Percentiles rank a stretch among this genome's conserved stretches.
phyloP scores from a whole-genome alignment of 2,329 filamentous ascomycete genomes.

The Talaromyces sp. region DNA sequence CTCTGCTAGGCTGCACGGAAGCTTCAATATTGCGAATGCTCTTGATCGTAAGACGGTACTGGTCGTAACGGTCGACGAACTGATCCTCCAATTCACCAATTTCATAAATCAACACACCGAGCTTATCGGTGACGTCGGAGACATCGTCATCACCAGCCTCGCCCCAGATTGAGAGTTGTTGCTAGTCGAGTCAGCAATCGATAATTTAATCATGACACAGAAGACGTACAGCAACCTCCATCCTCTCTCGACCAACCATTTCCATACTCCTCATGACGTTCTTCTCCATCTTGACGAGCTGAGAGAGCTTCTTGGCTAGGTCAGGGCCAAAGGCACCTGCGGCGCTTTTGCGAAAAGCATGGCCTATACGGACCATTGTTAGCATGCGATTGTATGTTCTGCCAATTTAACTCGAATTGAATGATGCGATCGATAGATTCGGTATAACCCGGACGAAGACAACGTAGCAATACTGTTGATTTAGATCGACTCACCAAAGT shows the following conservation, averaged over 20 bases:
- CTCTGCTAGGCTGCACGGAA: constrained; percentile 93
- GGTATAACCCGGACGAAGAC: neutral
- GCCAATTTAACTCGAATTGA: neutral
- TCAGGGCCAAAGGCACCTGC: constrained; percentile 63
- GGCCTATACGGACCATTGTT: constrained; percentile 44
- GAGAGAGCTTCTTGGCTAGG: constrained; percentile 93
- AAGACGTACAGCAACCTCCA: constrained; percentile 88
- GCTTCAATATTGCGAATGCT: constrained; percentile 98
- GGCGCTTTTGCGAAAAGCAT: constrained; percentile 53
- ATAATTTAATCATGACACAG: too few species aligned
- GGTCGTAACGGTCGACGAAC: constrained; percentile 97
- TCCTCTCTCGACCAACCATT: constrained; percentile 86
- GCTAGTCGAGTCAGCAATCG: constrained; percentile 47
- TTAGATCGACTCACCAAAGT: constrained; percentile 67
- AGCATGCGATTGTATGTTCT: neutral
- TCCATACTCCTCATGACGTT: constrained; percentile 99
- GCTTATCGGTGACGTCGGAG: constrained; percentile 97
- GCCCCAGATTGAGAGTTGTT: constrained; percentile 98
- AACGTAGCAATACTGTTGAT: neutral
- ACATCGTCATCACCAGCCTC: constrained; percentile 95
- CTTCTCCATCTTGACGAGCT: constrained; percentile 99
- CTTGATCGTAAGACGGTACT: constrained; percentile 99
- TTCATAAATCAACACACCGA: constrained; percentile 95
- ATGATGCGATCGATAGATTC: neutral
- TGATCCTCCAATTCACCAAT: constrained; percentile 98